Base-by-base conservation (phyloP, 495 filamentous ascomycete genomes). In the Daldinia grandis region DNA sequence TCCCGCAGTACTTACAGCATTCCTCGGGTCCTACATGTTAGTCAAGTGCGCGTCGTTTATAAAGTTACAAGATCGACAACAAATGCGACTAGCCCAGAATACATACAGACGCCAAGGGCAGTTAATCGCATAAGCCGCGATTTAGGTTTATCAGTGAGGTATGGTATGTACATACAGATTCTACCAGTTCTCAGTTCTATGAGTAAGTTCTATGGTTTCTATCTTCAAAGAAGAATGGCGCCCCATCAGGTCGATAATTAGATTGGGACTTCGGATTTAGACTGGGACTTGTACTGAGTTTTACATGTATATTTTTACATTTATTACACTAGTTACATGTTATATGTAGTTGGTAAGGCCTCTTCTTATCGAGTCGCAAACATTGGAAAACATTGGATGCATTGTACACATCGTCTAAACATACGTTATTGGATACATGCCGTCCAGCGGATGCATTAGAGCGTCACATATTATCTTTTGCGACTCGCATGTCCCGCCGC, bases 61-160 rank as follows among this genome's bases (percentile, higher is more conserved):
- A 62, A 64, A 72, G 60, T 64, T 64, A 63, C 63, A 67, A 62
- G 69, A 72, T 72, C 69, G 69, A 63, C 69, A 67, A 42, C 59
- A 49, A 68, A 72, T 72, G 64, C 69, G 64, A 67, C 69, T 68
- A 67, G 64, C 59, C 62, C 31, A 40, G 25, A 62, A 31, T 21
- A 62, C 12, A 47, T 37, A 64, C 66, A 62, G 51, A 51, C 42
- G 66, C 62, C 59, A 63, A 58, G 54, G 60, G 25, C 42, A 54
- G 66, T 44, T 21, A 51, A 69, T 64, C 59, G 54, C 25, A 69
- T 54, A 58, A 62, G n/a, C 31, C 35, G 24, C 31, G 31, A 33
- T 33, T 33, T 33, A 33, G 9, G 33, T 35, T 35, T 35, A 35
- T 35, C 33, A 35, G 33, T n/a, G n/a, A n/a, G n/a, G n/a, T n/a